Conservation (phyloP, 2,329 filamentous ascomycete genomes). For the Teratosphaeria nubilosa region DNA sequence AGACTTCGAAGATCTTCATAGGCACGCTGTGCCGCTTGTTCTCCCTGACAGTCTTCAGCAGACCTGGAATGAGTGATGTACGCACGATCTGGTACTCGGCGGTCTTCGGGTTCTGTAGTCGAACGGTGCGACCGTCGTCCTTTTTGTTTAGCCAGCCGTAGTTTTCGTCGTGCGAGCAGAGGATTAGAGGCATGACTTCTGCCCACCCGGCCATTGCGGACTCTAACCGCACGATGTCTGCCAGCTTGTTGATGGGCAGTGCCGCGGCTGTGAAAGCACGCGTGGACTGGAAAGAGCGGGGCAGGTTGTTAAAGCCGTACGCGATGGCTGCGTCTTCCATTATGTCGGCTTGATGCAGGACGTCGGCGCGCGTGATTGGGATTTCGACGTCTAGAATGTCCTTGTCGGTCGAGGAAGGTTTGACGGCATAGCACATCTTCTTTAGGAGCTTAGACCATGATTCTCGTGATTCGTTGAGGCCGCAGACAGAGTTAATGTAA, state of each 20-base stretch:
- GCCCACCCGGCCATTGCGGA: constrained; percentile 91
- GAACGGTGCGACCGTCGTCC: constrained; percentile 73
- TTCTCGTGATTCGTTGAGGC: constrained; percentile 62
- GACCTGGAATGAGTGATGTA: constrained; percentile 72
- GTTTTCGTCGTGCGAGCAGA: constrained; percentile 97
- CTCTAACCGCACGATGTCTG: constrained; percentile 81
- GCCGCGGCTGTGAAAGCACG: constrained; percentile 74
- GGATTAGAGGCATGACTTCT: constrained; percentile 89
- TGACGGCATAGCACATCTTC: constrained; percentile 81
- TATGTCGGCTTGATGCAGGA: constrained; percentile 92
- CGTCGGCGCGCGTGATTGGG: constrained; percentile 82
- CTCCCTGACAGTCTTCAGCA: constrained; percentile 87
- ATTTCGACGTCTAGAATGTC: constrained; percentile 67
- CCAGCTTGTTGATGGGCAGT: constrained; percentile 85
- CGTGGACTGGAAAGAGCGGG: constrained; percentile 66
- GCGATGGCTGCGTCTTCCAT: constrained; percentile 98
- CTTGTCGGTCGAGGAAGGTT: constrained; percentile 57
- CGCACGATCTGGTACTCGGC: constrained; percentile 88
- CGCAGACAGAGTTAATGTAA: constrained; percentile 90
- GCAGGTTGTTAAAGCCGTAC: constrained; percentile 95
- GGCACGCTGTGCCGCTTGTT: constrained; percentile 83
- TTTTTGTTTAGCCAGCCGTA: constrained; percentile 82
- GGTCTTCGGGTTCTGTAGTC: constrained; percentile 86
- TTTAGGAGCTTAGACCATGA: constrained; percentile 69
- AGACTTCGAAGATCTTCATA: constrained; percentile 85